These are phyloP conservation scores for Talaromyces pinophilus DNA, from an alignment of 2,329 filamentous ascomycete genomes.

Conservation along the genomic window DNA sequence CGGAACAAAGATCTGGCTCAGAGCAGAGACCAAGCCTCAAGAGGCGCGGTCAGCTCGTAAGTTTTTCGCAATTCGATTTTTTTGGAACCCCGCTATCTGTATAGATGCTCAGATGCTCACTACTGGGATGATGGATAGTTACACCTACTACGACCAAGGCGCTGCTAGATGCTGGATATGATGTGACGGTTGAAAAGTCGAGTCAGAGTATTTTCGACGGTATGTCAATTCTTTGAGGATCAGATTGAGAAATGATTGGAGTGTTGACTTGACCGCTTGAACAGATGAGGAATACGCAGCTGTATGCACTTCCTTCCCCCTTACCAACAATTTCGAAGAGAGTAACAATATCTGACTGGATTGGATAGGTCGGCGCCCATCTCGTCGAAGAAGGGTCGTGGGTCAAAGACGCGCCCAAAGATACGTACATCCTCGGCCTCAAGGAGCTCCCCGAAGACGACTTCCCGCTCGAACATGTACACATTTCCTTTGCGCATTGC, in stretches of 20 bases:
- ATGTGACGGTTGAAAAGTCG: constrained; percentile 66
- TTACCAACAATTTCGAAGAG: neutral
- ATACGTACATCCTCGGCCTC: constrained; percentile 72
- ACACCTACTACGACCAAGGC: constrained; percentile 59
- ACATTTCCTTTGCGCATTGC: constrained; percentile 72
- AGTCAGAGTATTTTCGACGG: constrained; percentile 63
- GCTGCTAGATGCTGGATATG: constrained; percentile 69
- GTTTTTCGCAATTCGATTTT: constrained; percentile 25
- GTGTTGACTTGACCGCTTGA: neutral
- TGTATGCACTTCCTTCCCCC: neutral
- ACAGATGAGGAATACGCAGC: constrained; percentile 23
- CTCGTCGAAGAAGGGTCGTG: constrained; percentile 68
- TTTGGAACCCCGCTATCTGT: neutral
- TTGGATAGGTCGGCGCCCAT: constrained; percentile 59
- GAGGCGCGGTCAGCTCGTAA: constrained; percentile 56
- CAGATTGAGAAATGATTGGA: neutral
- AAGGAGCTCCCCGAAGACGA: constrained; percentile 76
- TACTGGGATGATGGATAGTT: constrained; percentile 31
- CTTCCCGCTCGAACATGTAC: constrained; percentile 69
- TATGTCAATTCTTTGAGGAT: constrained; percentile 22
- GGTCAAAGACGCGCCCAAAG: constrained; percentile 63
- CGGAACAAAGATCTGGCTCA: constrained; percentile 54
- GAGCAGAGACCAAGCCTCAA: constrained; percentile 61
- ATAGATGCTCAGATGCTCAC: neutral
- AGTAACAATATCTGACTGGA: constrained; percentile 53